Percentiles rank a stretch among this genome's conserved stretches.
Conservation (phyloP, 2,329 filamentous ascomycete genomes). For the Kalaharituber pfeilii region DNA sequence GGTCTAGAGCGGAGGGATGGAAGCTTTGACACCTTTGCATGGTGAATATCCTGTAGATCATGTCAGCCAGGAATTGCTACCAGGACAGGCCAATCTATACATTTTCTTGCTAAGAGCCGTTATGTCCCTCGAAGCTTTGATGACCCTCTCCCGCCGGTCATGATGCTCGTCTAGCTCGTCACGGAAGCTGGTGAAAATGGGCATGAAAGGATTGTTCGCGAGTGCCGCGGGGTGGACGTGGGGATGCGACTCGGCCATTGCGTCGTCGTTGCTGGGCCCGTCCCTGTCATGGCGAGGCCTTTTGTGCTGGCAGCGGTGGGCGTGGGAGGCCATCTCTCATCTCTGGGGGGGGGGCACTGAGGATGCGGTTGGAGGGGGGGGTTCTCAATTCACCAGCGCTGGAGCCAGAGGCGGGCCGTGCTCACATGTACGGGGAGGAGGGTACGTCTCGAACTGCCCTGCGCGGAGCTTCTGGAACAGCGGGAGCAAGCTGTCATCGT, state of each 20-base stretch:
- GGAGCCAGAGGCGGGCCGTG: too few relatives aligned
- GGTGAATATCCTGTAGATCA: conserved; percentile 51
- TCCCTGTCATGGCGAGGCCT: neutral
- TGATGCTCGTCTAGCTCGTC: conserved; percentile 86
- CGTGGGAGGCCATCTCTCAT: neutral
- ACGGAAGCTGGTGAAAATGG: conserved; percentile 75
- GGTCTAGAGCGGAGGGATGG: too few relatives aligned
- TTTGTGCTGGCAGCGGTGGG: neutral
- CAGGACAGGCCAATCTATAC: conserved; percentile 33
- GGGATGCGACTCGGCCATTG: neutral
- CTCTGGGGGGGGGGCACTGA: too few relatives aligned
- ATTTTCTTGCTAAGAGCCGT: conserved; percentile 95
- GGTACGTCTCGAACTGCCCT: too few relatives aligned
- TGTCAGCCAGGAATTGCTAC: conserved; percentile 1
- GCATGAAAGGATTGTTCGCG: conserved; percentile 15
- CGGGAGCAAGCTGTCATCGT: too few relatives aligned
- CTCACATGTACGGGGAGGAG: too few relatives aligned
- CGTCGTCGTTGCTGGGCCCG: neutral
- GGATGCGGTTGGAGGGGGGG: too few relatives aligned
- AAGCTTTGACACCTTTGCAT: conserved; percentile 77
- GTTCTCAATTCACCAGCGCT: too few relatives aligned
- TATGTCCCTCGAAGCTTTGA: conserved; percentile 82
- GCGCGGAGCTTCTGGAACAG: too few relatives aligned
- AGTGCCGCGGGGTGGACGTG: neutral
- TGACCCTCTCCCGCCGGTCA: conserved; percentile 73